Conservation (phyloP, 2,329 filamentous ascomycete species). For the Delphinella strobiligena region DNA sequence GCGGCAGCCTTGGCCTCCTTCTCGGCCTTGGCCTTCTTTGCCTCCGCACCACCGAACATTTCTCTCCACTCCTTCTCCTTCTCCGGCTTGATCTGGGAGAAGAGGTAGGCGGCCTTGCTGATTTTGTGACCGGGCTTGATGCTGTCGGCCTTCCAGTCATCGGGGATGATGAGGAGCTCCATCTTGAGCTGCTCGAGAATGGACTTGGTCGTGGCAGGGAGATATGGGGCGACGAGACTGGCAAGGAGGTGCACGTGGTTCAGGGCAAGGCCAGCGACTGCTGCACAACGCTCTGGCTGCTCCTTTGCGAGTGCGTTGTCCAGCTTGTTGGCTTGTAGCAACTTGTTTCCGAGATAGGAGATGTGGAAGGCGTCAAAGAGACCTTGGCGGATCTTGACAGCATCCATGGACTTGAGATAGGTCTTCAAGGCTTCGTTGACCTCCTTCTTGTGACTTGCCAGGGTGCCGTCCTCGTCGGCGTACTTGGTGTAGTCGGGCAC, state of each 20-base stretch:
- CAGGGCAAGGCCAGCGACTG: constrained; percentile 63
- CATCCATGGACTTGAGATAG: constrained; percentile 58
- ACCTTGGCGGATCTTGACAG: constrained; percentile 57
- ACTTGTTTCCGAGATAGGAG: constrained; percentile 47
- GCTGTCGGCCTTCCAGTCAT: constrained; percentile 48
- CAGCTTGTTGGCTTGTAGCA: constrained; percentile 48
- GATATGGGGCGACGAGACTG: constrained; percentile 68
- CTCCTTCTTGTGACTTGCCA: constrained; percentile 41
- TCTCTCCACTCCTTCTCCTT: constrained; percentile 77
- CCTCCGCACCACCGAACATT: constrained; percentile 56
- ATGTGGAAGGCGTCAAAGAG: constrained; percentile 55
- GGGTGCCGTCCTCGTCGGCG: constrained; percentile 13
- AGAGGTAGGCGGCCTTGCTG: constrained; percentile 67
- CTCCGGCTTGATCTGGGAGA: constrained; percentile 68
- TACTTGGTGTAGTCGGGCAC: constrained; percentile 48
- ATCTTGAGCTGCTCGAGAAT: constrained; percentile 64
- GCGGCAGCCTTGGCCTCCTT: constrained; percentile 47
- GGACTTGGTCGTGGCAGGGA: constrained; percentile 63
- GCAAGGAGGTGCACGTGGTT: constrained; percentile 77
- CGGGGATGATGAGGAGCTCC: constrained; percentile 26
- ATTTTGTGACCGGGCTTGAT: constrained; percentile 68
- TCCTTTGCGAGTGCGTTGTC: constrained; percentile 49
- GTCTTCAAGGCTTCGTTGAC: constrained; percentile 54
- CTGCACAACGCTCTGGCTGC: constrained; percentile 47
- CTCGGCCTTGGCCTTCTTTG: constrained; percentile 57